phyloP scores from a whole-genome alignment of 768 basidiomycete genomes.

The Boletus patriciae region DNA sequence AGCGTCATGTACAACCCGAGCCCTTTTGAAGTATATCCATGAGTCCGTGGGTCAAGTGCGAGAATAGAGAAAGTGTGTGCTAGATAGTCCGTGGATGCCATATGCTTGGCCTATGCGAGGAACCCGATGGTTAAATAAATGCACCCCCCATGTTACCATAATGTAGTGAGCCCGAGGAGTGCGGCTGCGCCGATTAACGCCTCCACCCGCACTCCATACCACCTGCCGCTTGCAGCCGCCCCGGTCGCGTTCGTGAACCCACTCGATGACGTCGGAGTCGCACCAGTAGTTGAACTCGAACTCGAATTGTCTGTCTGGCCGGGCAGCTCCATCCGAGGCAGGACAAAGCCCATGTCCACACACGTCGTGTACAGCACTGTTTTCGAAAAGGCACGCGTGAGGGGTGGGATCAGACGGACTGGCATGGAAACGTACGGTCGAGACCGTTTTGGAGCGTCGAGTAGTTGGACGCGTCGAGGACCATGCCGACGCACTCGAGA shows the following conservation, averaged over 20 bases:
- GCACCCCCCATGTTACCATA: constrained; percentile 14
- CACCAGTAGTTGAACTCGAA: constrained; percentile 4
- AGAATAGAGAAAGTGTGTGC: constrained; percentile 3
- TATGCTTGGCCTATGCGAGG: background rate
- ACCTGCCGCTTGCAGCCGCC: background rate
- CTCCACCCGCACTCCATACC: background rate
- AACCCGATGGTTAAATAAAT: background rate
- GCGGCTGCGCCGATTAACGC: constrained; percentile 3
- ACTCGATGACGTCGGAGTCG: constrained; percentile 1
- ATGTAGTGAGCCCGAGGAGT: constrained; percentile 4
- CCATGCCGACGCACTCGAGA: constrained; percentile 38
- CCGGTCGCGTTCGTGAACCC: background rate
- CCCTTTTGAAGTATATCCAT: background rate
- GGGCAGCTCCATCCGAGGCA: constrained; percentile 25
- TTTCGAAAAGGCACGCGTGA: background rate
- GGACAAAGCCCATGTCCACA: constrained; percentile 25
- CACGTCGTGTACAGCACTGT: constrained; percentile 29
- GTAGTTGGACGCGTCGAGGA: constrained; percentile 29
- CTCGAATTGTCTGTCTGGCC: constrained; percentile 24
- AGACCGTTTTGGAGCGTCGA: constrained; percentile 31
- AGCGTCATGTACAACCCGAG: constrained; percentile 11
- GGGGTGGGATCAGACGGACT: background rate
- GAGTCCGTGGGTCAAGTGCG: background rate
- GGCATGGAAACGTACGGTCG: constrained; percentile 32
- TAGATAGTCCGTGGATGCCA: constrained; percentile 6